A percentile compares a stretch with the other conserved stretches of the same genome.
Evolutionary conservation across 495 filamentous ascomycete species (phyloP).

Genomic region (Tuber aestivum): DNA sequence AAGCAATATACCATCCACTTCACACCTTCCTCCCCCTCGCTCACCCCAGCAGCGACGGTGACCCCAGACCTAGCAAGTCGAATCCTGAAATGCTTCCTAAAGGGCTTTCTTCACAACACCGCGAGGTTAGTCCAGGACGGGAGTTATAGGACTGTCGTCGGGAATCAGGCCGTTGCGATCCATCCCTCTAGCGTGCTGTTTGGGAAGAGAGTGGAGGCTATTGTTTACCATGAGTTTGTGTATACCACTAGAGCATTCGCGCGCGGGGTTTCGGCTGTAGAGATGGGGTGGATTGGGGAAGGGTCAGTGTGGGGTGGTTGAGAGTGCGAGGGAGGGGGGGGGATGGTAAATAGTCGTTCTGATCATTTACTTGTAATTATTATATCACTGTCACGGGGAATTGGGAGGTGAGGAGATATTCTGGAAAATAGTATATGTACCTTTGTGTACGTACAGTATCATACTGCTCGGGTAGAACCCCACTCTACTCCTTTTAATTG

Average conservation of each 20-base stretch:
- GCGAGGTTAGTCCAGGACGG: constrained; percentile 77
- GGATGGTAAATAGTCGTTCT: background rate
- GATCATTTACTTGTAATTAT: background rate
- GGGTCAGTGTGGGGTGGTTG: constrained; percentile 23
- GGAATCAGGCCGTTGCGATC: constrained; percentile 78
- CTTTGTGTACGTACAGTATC: background rate
- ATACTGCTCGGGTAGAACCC: no score
- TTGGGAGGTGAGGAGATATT: background rate
- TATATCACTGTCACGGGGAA: background rate
- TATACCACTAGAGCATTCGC: constrained; percentile 90
- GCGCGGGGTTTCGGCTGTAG: constrained; percentile 76
- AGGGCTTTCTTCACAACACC: constrained; percentile 74
- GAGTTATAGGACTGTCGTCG: constrained; percentile 74
- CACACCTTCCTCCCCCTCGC: background rate
- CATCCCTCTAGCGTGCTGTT: constrained; percentile 83
- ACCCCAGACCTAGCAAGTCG: constrained; percentile 52
- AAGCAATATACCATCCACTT: constrained; percentile 41
- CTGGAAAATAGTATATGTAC: background rate
- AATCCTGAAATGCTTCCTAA: constrained; percentile 74
- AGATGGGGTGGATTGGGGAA: constrained; percentile 81
- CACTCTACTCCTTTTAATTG: no score
- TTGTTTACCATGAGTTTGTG: constrained; percentile 94
- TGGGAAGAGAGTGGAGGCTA: constrained; percentile 82
- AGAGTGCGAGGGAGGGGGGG: background rate
- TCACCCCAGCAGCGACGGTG: constrained; percentile 42